Evolutionary conservation across 345 rosid species (phyloP).

Genomic region (Euphorbia pulcherrima): DNA sequence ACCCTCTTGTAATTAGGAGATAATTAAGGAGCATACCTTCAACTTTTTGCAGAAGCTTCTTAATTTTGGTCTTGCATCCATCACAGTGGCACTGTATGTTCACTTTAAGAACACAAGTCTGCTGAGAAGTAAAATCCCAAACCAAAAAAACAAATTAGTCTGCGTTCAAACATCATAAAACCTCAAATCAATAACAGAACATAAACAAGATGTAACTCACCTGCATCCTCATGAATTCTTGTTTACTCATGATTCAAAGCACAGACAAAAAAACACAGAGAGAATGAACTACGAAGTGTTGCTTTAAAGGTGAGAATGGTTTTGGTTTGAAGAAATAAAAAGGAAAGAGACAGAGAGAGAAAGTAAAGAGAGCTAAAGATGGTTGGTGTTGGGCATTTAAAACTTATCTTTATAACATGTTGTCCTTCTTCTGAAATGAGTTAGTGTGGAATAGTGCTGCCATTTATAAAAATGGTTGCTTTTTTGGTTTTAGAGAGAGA

Average conservation of each 20-base stretch:
- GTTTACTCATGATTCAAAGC: slow-evolving; percentile 51
- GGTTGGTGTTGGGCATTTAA: slow-evolving; percentile 35
- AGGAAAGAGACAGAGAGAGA: not conserved
- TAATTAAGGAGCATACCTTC: slow-evolving; percentile 46
- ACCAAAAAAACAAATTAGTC: slow-evolving; percentile 9
- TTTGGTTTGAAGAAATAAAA: slow-evolving; percentile 3
- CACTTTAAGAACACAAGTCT: slow-evolving; percentile 82
- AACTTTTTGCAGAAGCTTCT: slow-evolving; percentile 66
- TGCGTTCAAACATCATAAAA: not conserved
- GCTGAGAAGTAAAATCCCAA: slow-evolving; percentile 28
- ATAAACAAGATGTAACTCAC: slow-evolving; percentile 28
- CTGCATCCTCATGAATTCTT: slow-evolving; percentile 76
- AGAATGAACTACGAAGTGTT: not conserved
- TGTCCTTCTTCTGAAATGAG: not conserved
- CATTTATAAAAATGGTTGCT: not conserved
- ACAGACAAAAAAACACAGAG: slow-evolving; percentile 9
- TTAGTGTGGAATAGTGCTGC: not conserved
- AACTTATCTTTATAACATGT: slow-evolving; percentile 2
- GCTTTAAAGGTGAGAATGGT: not conserved
- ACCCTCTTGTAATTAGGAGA: not conserved
- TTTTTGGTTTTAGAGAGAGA: not conserved
- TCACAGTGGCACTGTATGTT: slow-evolving; percentile 76
- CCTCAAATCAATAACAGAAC: not conserved
- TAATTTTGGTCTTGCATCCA: slow-evolving; percentile 84
- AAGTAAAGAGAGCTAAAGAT: slow-evolving; percentile 23